Evolutionary conservation across 2,329 filamentous ascomycete species (phyloP), one percentile per base, ranked within the genome.

Genomic region (Calonectria pteridis): DNA sequence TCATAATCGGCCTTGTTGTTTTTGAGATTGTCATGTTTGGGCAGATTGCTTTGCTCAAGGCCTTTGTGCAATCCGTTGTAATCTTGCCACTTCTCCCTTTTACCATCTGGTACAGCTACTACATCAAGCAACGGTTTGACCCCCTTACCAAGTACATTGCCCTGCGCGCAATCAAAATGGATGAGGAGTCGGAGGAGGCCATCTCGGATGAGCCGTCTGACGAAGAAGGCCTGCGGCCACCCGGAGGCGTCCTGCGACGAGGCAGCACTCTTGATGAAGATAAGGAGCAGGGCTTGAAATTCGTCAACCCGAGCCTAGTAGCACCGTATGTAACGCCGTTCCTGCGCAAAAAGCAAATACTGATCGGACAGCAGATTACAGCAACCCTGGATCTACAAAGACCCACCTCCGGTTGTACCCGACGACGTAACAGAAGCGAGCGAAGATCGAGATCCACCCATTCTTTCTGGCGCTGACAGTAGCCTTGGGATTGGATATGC

Each of bases 91-190:
- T 99, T 4, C 87, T 98, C 6, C 87, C 93, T 13, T 91, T 92
- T 37, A 98, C 96, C 0, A 87, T 98, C 20, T 98, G 96, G 96
- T 98, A 97, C 82, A 94, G 91, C 76, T 94, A 94, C 83, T 94
- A 95, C 77, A 98, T 95, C 82, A 89, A 91, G 53, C 89, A 90
- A 55, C 94, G 94, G 1, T 99, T 97, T 80, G 94, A 95, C 80
- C 96, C 97, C 0, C 86, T 99, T 73, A 98, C 96, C 84, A 93
- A 92, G 78, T 98, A 97, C 82, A 98, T 99, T 82, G 95, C 97
- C 33, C 87, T 99, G 55, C 91, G 95, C 75, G 98, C 95, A 79
- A 95, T 99, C 73, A 91, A 93, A 77, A 88, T 91, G 31, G 74
- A 76, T 0, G 89, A 91, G 3, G 87, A 89, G 18, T 81, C 82